Conservation (phyloP, 2,329 filamentous ascomycete genomes). For the Aureobasidium sp. region DNA sequence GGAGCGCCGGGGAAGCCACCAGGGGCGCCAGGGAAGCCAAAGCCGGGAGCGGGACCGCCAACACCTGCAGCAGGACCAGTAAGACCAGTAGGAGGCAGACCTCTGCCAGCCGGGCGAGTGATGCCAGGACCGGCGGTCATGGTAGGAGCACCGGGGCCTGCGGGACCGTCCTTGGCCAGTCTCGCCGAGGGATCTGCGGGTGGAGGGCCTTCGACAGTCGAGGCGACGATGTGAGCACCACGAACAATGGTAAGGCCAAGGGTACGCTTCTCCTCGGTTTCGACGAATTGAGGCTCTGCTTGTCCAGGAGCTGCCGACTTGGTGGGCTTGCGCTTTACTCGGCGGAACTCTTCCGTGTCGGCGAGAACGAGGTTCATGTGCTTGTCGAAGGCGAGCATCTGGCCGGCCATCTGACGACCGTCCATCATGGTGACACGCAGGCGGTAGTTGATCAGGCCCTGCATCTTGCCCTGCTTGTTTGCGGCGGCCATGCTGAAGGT, state of each 20-base stretch:
- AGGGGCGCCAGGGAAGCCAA: slow-evolving; percentile 37
- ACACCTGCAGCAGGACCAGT: slow-evolving; percentile 85
- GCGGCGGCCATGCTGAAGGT: slow-evolving; percentile 36
- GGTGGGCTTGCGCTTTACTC: slow-evolving; percentile 73
- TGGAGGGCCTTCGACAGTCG: slow-evolving; percentile 91
- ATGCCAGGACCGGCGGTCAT: slow-evolving; percentile 81
- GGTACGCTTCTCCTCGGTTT: slow-evolving; percentile 95
- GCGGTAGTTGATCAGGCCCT: slow-evolving; percentile 93
- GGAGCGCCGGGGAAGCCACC: slow-evolving; percentile 42
- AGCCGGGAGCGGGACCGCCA: slow-evolving; percentile 62
- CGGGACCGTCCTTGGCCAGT: slow-evolving; percentile 57
- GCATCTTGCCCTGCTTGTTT: slow-evolving; percentile 98
- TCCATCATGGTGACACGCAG: slow-evolving; percentile 96
- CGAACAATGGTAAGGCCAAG: slow-evolving; percentile 90
- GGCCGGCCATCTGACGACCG: slow-evolving; percentile 89
- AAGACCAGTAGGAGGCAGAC: slow-evolving; percentile 64
- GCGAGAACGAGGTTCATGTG: slow-evolving; percentile 99
- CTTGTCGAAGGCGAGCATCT: slow-evolving; percentile 99
- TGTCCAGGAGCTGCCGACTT: slow-evolving; percentile 61
- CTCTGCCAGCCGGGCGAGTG: slow-evolving; percentile 81
- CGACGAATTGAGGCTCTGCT: slow-evolving; percentile 56
- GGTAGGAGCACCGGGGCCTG: slow-evolving; percentile 54
- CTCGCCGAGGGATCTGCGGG: slow-evolving; percentile 87
- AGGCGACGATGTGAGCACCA: slow-evolving; percentile 86
- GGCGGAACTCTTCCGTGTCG: slow-evolving; percentile 96